Conservation (phyloP, 2,329 filamentous ascomycete genomes). For the Cryphonectria nitschkei region DNA sequence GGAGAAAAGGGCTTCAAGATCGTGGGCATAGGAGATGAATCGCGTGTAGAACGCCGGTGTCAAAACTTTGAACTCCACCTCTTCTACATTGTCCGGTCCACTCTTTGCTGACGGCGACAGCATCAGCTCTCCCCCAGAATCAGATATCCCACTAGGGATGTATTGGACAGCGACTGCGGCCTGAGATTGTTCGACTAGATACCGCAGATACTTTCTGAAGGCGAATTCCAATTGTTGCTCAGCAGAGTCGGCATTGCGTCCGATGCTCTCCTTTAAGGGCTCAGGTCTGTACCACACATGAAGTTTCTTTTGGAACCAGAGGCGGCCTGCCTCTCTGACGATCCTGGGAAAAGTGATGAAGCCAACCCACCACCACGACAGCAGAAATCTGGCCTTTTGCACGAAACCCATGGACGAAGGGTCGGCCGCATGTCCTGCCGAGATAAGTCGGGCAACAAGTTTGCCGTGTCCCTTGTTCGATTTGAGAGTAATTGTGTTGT, state of each 20-base stretch:
- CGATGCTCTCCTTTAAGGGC: constrained; percentile 58
- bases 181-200: constrained; percentile 52
- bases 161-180: constrained; percentile 56
- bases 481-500: constrained; percentile 63
- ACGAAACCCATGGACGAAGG: constrained; percentile 48
- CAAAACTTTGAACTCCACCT: constrained; percentile 60
- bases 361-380: constrained; percentile 69
- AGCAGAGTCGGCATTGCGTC: constrained; percentile 52
- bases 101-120: constrained; percentile 37
- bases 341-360: constrained; percentile 69
- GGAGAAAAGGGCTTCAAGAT: constrained; percentile 63
- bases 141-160: constrained; percentile 51
- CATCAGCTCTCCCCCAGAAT: constrained; percentile 44
- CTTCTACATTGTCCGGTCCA: constrained; percentile 34
- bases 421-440: constrained; percentile 54
- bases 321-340: constrained; percentile 58
- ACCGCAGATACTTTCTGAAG: constrained; percentile 52
- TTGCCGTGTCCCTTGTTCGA: constrained; percentile 65
- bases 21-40: constrained; percentile 65
- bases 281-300: constrained; percentile 70
- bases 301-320: constrained; percentile 61
- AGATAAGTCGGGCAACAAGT: constrained; percentile 63
- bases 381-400: constrained; percentile 52
- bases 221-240: constrained; percentile 53
- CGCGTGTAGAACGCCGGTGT: constrained; percentile 70